Evolutionary conservation across 1,284 basidiomycete genomes (phyloP).

Genomic region (Coniophora puteana): DNA sequence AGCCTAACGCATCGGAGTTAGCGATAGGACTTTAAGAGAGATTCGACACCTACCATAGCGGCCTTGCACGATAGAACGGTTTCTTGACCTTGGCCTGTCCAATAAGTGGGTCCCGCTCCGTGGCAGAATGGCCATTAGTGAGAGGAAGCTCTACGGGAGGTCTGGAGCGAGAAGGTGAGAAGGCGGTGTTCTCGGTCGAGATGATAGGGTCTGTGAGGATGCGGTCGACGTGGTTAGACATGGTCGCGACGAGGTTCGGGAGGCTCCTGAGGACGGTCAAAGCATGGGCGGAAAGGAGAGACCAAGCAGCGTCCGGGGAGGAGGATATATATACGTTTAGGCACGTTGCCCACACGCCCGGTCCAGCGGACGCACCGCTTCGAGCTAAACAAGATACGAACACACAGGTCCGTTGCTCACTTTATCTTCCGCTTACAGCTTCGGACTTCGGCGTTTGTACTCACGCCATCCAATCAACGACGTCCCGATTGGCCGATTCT

Average conservation of each 20-base stretch:
- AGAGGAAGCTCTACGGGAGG: conserved; percentile 19
- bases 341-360: conserved; percentile 21
- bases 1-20: conserved; percentile 44
- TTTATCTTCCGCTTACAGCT: no score
- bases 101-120: conserved; percentile 24
- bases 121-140: conserved; percentile 5
- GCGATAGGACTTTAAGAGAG: conserved; percentile 12
- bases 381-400: no score
- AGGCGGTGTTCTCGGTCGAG: conserved; percentile 27
- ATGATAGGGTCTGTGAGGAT: conserved; percentile 31
- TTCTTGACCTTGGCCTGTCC: conserved; percentile 35
- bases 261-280: neutral
- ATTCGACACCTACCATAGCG: conserved; percentile 45
- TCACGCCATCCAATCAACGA: no score
- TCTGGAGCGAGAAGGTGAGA: conserved; percentile 19
- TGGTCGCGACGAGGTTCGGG: no score
- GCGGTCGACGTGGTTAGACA: conserved; percentile 25
- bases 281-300: conserved; percentile 7
- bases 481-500: no score
- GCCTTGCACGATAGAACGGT: conserved; percentile 63
- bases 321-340: conserved; percentile 23
- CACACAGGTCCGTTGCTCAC: no score
- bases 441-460: no score
- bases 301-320: neutral
- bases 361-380: no score